These are phyloP conservation scores for Arthrobotrys sinensis DNA, from an alignment of 2,329 filamentous ascomycete genomes.

Conservation along the genomic window DNA sequence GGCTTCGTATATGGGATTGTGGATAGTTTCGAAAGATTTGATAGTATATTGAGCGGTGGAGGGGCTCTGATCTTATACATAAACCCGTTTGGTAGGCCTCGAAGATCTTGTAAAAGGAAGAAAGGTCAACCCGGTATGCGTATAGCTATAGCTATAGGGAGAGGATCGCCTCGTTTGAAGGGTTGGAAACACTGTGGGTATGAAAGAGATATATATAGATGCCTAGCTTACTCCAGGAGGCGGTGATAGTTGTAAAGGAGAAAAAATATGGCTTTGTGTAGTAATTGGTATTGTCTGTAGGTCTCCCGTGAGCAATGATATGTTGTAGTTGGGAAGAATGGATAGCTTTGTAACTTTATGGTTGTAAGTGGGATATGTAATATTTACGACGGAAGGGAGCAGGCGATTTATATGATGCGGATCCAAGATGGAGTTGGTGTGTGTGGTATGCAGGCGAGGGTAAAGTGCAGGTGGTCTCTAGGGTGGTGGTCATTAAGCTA, in stretches of 20 bases:
- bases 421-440: conserved; percentile 9
- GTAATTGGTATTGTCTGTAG: background rate
- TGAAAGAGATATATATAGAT: background rate
- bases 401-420: conserved; percentile 3
- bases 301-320: background rate
- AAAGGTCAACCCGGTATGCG: background rate
- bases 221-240: background rate
- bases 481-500: conserved; percentile 9
- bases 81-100: background rate
- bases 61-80: conserved; percentile 41
- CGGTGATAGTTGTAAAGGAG: background rate
- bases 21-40: background rate
- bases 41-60: conserved; percentile 14
- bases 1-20: conserved; percentile 1
- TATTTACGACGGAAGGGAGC: conserved; percentile 8
- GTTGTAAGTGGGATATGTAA: conserved; percentile 5
- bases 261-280: background rate
- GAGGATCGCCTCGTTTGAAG: conserved; percentile 6
- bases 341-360: background rate
- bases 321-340: background rate
- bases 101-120: background rate
- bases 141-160: background rate
- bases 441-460: conserved; percentile 30
- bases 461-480: background rate
- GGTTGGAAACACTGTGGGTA: background rate